Conservation (phyloP, 108 stramenopile genomes). For the Pseudonitzschia pungens region DNA sequence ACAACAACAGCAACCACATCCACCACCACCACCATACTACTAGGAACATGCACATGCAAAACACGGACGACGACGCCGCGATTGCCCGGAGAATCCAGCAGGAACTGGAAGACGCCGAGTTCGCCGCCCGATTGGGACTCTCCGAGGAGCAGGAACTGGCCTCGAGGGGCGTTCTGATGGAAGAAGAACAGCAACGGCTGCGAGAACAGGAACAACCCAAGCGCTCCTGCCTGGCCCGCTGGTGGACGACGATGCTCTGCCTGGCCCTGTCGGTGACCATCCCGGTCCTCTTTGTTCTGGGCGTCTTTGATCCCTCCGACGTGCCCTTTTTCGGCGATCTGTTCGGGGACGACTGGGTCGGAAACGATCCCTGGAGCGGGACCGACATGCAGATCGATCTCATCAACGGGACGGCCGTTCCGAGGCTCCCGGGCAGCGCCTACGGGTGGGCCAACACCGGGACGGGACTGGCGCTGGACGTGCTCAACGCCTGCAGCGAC, state of each 20-base stretch:
- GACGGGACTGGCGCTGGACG: slow-evolving; percentile 49
- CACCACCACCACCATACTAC: too few relatives aligned
- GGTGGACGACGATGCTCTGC: slow-evolving; percentile 1
- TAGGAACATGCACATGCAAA: too few relatives aligned
- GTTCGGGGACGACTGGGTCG: slow-evolving; percentile 26
- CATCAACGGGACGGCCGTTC: background rate
- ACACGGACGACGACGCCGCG: slow-evolving; percentile 21
- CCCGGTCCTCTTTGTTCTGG: slow-evolving; percentile 17
- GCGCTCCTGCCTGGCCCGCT: background rate
- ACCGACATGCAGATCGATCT: background rate
- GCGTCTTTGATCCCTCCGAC: slow-evolving; percentile 20
- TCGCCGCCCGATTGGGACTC: slow-evolving; percentile 26
- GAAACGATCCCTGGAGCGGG: background rate
- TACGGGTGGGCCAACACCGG: slow-evolving; percentile 31
- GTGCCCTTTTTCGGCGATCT: slow-evolving; percentile 24
- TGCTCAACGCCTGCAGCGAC: slow-evolving; percentile 62
- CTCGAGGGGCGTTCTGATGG: background rate
- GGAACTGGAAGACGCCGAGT: slow-evolving; percentile 51
- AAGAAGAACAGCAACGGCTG: background rate
- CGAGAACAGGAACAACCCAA: background rate
- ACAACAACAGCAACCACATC: too few relatives aligned
- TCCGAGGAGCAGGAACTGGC: slow-evolving; percentile 25
- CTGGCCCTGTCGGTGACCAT: background rate
- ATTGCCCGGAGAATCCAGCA: slow-evolving; percentile 51
- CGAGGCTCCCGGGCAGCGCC: slow-evolving; percentile 1